Percentiles rank a stretch among this genome's conserved stretches.
Evolutionary conservation across 148 eudicot genomes (phyloP).

Genomic region (Mesembryanthemum crystallinum): DNA sequence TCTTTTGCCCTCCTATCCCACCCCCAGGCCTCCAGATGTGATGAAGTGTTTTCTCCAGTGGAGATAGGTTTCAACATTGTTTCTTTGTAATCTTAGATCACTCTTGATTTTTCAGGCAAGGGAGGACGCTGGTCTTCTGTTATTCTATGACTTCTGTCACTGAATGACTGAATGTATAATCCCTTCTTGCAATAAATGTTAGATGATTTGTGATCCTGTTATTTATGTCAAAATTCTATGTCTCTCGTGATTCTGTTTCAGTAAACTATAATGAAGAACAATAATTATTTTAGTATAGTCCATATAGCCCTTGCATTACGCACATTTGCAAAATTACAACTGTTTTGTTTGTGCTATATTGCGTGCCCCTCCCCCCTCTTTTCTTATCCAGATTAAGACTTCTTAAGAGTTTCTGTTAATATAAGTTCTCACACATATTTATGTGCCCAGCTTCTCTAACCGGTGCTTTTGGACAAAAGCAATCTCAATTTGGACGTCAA

Average conservation of each 20-base stretch:
- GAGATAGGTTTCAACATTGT: neutral
- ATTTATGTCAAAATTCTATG: neutral
- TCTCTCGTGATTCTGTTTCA: neutral
- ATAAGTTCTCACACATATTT: neutral
- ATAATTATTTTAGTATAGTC: neutral
- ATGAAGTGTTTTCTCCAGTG: neutral
- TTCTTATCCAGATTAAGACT: neutral
- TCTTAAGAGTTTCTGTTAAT: neutral
- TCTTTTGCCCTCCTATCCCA: neutral
- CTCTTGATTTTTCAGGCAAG: neutral
- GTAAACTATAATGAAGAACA: neutral
- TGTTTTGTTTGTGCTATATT: neutral
- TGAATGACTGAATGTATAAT: neutral
- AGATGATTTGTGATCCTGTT: neutral
- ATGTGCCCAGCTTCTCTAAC: conserved; percentile 69
- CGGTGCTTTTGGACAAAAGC: conserved; percentile 98
- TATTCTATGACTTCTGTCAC: no score
- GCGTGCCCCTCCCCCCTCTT: neutral
- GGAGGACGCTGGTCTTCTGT: neutral
- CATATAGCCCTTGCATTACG: neutral
- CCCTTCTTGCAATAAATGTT: neutral
- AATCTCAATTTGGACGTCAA: conserved; percentile 97
- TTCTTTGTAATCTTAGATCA: neutral
- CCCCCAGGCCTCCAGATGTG: neutral
- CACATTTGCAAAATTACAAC: no score